Base-by-base conservation (phyloP, 2,329 filamentous ascomycete species). In the Diaporthe batatas region DNA sequence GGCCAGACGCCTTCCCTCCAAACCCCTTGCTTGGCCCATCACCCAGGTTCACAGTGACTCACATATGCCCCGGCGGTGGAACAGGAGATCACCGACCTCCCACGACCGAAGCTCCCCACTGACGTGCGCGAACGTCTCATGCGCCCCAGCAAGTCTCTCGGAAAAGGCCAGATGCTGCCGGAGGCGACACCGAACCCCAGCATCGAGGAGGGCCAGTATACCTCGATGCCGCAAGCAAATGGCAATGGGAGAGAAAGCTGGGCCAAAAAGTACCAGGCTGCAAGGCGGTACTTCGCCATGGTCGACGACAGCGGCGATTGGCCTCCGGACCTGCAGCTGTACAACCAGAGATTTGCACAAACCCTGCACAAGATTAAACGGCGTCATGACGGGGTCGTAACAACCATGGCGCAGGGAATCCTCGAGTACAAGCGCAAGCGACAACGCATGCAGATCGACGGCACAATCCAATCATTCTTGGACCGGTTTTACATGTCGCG, bases 401-500 rank as follows among this genome's bases (percentile, higher is more conserved):
- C 96, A 23, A 99, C 96, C 10, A 96, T 99, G 84, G 96, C 96
- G 7, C 96, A 99, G 83, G 96, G 96, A 74, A 98, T 99, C 77
- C 89, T 98, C 73, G 96, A 99, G 84, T 99, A 97, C 88, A 99
- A 99, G 86, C 94, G 96, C 71, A 96, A 93, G 81, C 91, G 95
- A 75, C 96, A 99, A 87, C 91, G 96, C 70, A 96, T 98, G 92
- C 96, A 98, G 81, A 99, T 99, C 79, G 96, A 98, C 84, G 92
- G 95, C 81, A 97, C 95, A 78, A 98, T 99, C 73, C 96, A 99
- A 83, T 92, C 94, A 71, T 99, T 99, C 86, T 91, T 99, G 76
- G 96, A 99, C 84, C 94, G 96, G 73, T 99, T 99, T 84, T 99
- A 99, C 88, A 99, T 99, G 96, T 98, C 95, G 57, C 94, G 96